Evolutionary conservation across 768 basidiomycete genomes (phyloP), one percentile per base, ranked within the genome.

Genomic region (Symmetrospora coprosmae): DNA sequence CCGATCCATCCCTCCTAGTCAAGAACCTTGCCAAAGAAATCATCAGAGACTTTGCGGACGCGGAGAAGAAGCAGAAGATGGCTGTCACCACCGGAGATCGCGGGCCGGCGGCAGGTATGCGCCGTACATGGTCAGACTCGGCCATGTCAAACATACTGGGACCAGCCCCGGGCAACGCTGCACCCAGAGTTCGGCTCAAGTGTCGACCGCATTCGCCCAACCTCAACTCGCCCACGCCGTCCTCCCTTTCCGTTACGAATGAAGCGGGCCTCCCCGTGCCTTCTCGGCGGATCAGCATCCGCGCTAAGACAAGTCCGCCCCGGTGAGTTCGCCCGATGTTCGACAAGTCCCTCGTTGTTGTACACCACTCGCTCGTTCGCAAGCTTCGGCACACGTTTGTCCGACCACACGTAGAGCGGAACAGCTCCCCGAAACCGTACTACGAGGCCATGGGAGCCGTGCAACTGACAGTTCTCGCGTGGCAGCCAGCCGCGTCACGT

Each of bases 1-100:
- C 83, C 49, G 94, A 99, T 71, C 85, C 82, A 13, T 90, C 92
- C 0, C 84, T 97, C 17, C 78, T 99, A 28, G 89, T 94, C 17
- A 78, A 86, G 60, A 87, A 96, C 71, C 73, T 94, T 43, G 88
- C 88, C 19, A 68, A 65, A 51, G 58, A 50, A 7, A 51, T 70
- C 2, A 14, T 40, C 4, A 50, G 33, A 4, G 67, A 68, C 14
- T 66, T 68, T 21, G 28, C 30, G 11, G n/a, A n/a, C n/a, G n/a
- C n/a, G n/a, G n/a, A n/a, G n/a, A n/a, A n/a, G n/a, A n/a, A n/a
- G n/a, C n/a, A n/a, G n/a, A n/a, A n/a, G n/a, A n/a, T n/a, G n/a
- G n/a, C n/a, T n/a, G n/a, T n/a, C n/a, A n/a, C n/a, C n/a, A n/a
- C n/a, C n/a, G n/a, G n/a, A n/a, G n/a, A n/a, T n/a, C n/a, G n/a